Conservation (phyloP, 2,329 filamentous ascomycete genomes). For the Penicillium sp. region DNA sequence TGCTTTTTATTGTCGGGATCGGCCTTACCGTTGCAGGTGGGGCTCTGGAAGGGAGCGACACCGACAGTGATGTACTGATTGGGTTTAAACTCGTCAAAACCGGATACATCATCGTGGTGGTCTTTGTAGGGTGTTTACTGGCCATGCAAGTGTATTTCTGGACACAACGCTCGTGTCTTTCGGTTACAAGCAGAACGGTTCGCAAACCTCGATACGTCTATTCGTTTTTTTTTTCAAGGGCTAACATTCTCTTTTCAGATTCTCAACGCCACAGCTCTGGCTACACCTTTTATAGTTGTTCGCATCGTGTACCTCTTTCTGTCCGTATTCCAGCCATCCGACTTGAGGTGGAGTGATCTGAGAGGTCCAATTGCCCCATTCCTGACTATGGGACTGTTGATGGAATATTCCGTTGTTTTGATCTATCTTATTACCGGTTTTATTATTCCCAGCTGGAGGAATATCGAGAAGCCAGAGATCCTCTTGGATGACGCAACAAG, state of each 20-base stretch:
- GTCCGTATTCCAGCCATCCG: conserved; percentile 17
- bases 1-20: conserved; percentile 22
- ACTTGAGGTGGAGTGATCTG: conserved; percentile 22
- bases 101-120: conserved; percentile 23
- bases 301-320: conserved; percentile 26
- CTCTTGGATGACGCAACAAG: too few relatives aligned
- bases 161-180: conserved; percentile 12
- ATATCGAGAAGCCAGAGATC: too few relatives aligned
- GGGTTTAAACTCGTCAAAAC: conserved; percentile 22
- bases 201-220: not conserved
- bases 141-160: conserved; percentile 23
- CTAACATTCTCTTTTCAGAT: conserved; percentile 11
- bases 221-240: not conserved
- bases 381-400: conserved; percentile 23
- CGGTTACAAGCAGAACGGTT: conserved; percentile 16
- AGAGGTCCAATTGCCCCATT: conserved; percentile 22
- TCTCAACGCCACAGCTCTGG: conserved; percentile 14
- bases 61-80: conserved; percentile 7
- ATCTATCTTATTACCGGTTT: too few relatives aligned
- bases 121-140: conserved; percentile 20
- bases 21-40: conserved; percentile 23
- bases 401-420: too few relatives aligned
- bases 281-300: conserved; percentile 26
- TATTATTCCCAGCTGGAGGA: too few relatives aligned
- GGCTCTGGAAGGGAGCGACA: conserved; percentile 20